phyloP scores from a whole-genome alignment of 1,284 basidiomycete genomes.

The Marasmius sp. region DNA sequence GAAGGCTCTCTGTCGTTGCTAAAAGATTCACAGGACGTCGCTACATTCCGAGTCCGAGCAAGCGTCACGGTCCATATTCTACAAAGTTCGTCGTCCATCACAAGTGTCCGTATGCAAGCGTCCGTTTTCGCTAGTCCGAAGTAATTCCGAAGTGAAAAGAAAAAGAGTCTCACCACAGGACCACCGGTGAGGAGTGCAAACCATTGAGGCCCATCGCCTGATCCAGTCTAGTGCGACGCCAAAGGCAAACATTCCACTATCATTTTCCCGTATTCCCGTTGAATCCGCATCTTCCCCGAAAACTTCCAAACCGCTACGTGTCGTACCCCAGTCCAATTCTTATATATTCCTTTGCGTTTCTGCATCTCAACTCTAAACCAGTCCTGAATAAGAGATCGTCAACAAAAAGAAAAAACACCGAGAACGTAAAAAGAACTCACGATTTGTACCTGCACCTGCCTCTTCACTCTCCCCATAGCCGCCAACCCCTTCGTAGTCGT shows the following conservation, averaged over 20 bases:
- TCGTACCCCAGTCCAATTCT: neutral
- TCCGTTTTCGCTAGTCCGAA: neutral
- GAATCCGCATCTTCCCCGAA: neutral
- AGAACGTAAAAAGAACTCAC: neutral
- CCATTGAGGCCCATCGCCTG: neutral
- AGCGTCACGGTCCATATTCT: too few relatives aligned
- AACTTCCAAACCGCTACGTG: neutral
- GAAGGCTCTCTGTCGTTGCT: too few relatives aligned
- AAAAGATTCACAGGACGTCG: too few relatives aligned
- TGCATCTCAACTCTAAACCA: neutral
- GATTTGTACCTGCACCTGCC: neutral
- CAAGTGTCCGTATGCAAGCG: neutral
- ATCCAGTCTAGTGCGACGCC: neutral
- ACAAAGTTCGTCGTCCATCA: too few relatives aligned
- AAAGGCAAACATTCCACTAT: neutral
- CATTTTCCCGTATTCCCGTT: neutral
- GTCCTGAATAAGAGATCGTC: neutral
- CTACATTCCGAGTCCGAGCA: too few relatives aligned
- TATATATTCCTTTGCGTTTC: neutral
- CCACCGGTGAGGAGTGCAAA: too few relatives aligned
- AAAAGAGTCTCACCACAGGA: too few relatives aligned
- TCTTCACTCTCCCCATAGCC: neutral
- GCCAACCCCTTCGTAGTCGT: neutral
- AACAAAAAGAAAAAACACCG: neutral
- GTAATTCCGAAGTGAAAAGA: neutral